These are phyloP conservation scores for Ramichloridium luteum DNA, from an alignment of 2,329 filamentous ascomycete species.

Conservation along the genomic window DNA sequence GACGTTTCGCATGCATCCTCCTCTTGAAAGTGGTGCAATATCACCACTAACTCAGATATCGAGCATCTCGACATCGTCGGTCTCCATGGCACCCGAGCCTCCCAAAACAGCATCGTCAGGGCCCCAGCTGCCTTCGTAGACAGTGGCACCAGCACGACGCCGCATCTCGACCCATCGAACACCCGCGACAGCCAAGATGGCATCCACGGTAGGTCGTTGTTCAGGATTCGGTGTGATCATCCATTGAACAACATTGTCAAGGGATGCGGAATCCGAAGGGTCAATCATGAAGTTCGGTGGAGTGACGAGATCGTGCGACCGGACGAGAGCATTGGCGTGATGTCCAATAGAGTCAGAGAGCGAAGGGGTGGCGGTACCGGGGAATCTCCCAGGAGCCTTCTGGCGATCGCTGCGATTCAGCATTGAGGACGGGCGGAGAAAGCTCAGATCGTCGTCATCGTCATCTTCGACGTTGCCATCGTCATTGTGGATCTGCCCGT, in stretches of 20 bases:
- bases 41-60: conserved; percentile 36
- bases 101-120: conserved; percentile 53
- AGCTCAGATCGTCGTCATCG: conserved; percentile 28
- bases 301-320: conserved; percentile 44
- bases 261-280: conserved; percentile 54
- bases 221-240: conserved; percentile 72
- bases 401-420: conserved; percentile 21
- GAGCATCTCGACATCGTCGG: conserved; percentile 48
- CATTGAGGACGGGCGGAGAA: conserved; percentile 23
- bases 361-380: neutral
- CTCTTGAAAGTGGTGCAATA: no score
- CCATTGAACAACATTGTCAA: conserved; percentile 73
- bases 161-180: conserved; percentile 68
- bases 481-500: conserved; percentile 7
- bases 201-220: conserved; percentile 59
- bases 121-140: conserved; percentile 94
- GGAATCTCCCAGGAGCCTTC: no score
- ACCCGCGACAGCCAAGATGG: conserved; percentile 61
- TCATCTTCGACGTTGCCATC: conserved; percentile 1
- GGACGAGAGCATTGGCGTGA: no score
- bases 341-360: neutral
- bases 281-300: conserved; percentile 88
- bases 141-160: conserved; percentile 75
- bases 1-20: no score
- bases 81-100: neutral